phyloP scores from a whole-genome alignment of 2,329 filamentous ascomycete species.

The Arachnomyces sp. region DNA sequence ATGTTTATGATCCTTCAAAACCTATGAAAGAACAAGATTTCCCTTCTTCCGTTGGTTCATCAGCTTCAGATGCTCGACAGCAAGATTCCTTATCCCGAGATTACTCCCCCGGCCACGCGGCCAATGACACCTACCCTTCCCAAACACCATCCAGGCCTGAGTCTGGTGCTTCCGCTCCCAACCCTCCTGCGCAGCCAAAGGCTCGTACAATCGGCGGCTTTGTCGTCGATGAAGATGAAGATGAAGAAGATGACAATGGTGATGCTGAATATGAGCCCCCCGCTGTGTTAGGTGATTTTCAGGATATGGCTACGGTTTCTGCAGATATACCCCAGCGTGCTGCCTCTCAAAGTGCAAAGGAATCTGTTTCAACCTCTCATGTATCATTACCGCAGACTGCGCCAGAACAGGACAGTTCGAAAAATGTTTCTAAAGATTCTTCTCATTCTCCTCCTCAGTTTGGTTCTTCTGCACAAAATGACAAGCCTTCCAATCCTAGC shows the following conservation, averaged over 20 bases:
- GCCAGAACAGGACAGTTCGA: conserved; percentile 40
- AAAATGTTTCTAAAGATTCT: conserved; percentile 45
- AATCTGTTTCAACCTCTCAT: conserved; percentile 49
- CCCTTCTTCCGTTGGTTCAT: conserved; percentile 18
- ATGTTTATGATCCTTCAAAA: conserved; percentile 49
- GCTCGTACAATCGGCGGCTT: conserved; percentile 52
- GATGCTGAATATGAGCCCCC: conserved; percentile 47
- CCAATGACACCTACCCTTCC: conserved; percentile 22
- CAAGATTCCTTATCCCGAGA: conserved; percentile 19
- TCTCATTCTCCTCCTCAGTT: conserved; percentile 36
- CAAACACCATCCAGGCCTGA: conserved; percentile 27
- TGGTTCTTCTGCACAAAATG: conserved; percentile 39
- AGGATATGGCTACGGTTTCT: conserved; percentile 41
- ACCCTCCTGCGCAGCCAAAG: conserved; percentile 31
- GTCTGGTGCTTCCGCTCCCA: conserved; percentile 25
- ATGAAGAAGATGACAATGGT: conserved; percentile 45
- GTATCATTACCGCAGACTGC: conserved; percentile 52
- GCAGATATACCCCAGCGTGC: conserved; percentile 45
- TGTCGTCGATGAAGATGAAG: conserved; percentile 55
- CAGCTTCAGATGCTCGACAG: conserved; percentile 16
- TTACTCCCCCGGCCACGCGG: conserved; percentile 21
- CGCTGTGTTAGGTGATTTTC: conserved; percentile 40
- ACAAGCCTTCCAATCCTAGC: conserved; percentile 28
- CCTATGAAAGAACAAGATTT: conserved; percentile 30
- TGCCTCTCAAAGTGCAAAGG: conserved; percentile 48